Evolutionary conservation across 306 rosid genomes (phyloP).

Genomic region (Gleditsia sinensis): DNA sequence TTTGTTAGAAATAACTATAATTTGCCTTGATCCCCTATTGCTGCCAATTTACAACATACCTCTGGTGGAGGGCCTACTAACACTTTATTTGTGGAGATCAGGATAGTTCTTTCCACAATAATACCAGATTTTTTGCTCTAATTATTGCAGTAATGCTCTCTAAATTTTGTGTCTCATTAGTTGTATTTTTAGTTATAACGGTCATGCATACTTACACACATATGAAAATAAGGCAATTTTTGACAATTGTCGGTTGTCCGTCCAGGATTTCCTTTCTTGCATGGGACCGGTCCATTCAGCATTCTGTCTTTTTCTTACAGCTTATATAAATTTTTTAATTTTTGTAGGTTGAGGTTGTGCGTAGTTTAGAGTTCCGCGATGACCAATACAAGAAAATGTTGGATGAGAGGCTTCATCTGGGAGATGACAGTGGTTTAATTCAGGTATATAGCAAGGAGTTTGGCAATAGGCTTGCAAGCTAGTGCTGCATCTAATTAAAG

Average conservation of each 20-base stretch:
- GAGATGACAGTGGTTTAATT: constrained; percentile 58
- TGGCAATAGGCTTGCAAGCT: constrained; percentile 55
- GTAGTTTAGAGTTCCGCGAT: constrained; percentile 66
- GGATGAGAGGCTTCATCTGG: constrained; percentile 67
- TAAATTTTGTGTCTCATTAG: constrained; percentile 20
- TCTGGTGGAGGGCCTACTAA: constrained; percentile 1
- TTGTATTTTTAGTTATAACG: neutral
- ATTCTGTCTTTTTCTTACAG: too few relatives aligned
- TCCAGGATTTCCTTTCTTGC: too few relatives aligned
- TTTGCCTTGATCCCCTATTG: neutral
- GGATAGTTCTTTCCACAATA: neutral
- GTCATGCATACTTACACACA: too few relatives aligned
- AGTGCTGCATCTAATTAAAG: constrained; percentile 32
- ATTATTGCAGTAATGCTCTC: neutral
- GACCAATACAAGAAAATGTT: constrained; percentile 67
- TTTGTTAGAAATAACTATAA: neutral
- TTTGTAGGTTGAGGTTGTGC: constrained; percentile 77
- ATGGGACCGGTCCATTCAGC: too few relatives aligned
- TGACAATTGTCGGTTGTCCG: too few relatives aligned
- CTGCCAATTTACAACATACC: constrained; percentile 8
- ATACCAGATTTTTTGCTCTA: neutral
- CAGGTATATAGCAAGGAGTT: constrained; percentile 62
- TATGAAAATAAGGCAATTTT: too few relatives aligned
- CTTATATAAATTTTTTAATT: too few relatives aligned
- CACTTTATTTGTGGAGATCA: neutral